phyloP scores from a whole-genome alignment of 345 rosid species.

The Gossypium anomalum region DNA sequence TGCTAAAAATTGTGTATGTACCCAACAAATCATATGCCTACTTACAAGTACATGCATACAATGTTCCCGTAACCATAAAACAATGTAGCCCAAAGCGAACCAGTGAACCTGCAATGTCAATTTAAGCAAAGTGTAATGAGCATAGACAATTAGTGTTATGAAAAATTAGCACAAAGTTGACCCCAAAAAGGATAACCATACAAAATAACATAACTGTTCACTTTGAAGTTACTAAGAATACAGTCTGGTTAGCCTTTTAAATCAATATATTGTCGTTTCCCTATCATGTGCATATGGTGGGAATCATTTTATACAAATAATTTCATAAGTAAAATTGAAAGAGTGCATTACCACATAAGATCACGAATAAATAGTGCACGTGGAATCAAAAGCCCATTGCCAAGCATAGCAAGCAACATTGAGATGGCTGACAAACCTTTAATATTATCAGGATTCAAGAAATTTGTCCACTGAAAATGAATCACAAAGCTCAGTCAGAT shows the following conservation, averaged over 20 bases:
- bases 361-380: constrained; percentile 89
- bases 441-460: constrained; percentile 72
- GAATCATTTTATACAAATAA: constrained; percentile 3
- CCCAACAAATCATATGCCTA: background rate
- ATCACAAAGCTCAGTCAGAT: constrained; percentile 22
- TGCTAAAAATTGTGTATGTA: background rate
- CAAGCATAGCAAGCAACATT: constrained; percentile 87
- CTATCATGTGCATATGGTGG: background rate
- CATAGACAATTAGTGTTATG: background rate
- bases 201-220: background rate
- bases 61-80: constrained; percentile 87
- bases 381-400: constrained; percentile 90
- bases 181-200: background rate
- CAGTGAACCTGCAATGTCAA: constrained; percentile 62
- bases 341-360: constrained; percentile 75
- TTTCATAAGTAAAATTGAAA: background rate
- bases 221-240: background rate
- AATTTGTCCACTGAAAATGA: constrained; percentile 81
- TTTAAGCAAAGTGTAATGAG: constrained; percentile 7
- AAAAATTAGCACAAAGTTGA: background rate
- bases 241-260: background rate
- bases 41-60: constrained; percentile 71
- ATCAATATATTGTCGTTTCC: background rate
- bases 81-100: constrained; percentile 75
- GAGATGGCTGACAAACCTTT: constrained; percentile 78